Percentiles rank a stretch among this genome's conserved stretches.
phyloP scores from a whole-genome alignment of 192 early-diverging fungal genomes.

The Coemansia pectinata region DNA sequence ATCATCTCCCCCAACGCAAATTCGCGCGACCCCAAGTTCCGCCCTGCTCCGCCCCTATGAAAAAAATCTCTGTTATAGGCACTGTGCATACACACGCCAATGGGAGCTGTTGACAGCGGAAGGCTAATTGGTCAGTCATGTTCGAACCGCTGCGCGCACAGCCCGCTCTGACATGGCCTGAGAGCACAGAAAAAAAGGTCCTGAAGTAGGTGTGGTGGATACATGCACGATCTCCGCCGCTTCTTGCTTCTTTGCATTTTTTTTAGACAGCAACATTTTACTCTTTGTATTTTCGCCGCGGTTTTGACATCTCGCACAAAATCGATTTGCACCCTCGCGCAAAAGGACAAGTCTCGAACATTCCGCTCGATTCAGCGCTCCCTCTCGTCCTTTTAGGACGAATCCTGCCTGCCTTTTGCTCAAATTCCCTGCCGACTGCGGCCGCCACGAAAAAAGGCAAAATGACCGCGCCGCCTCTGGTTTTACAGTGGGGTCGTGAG shows the following conservation, averaged over 20 bases:
- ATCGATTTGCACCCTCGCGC: not conserved
- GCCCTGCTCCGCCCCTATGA: not conserved
- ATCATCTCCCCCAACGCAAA: slow-evolving; percentile 6
- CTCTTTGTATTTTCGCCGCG: not conserved
- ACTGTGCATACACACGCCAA: not conserved
- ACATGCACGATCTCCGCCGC: not conserved
- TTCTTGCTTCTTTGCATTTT: not conserved
- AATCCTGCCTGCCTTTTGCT: slow-evolving; percentile 15
- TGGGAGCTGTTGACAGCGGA: not conserved
- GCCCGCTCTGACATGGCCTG: not conserved
- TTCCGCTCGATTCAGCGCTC: slow-evolving; percentile 31
- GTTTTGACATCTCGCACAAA: not conserved
- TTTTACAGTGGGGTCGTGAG: slow-evolving; percentile 54
- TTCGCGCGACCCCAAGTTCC: not conserved
- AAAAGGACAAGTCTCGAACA: slow-evolving; percentile 17
- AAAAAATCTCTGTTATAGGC: not conserved
- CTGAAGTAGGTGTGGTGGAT: not conserved
- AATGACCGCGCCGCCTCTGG: slow-evolving; percentile 53
- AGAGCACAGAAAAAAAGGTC: not conserved
- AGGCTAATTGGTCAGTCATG: not conserved
- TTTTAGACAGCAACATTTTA: not conserved
- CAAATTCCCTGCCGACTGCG: slow-evolving; percentile 7
- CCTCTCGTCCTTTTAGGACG: slow-evolving; percentile 47
- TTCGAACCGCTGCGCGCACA: not conserved
- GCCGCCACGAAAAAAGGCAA: slow-evolving; percentile 10